phyloP scores from a whole-genome alignment of 176 grass and related monocot genomes.

The Aegilops longissima region DNA sequence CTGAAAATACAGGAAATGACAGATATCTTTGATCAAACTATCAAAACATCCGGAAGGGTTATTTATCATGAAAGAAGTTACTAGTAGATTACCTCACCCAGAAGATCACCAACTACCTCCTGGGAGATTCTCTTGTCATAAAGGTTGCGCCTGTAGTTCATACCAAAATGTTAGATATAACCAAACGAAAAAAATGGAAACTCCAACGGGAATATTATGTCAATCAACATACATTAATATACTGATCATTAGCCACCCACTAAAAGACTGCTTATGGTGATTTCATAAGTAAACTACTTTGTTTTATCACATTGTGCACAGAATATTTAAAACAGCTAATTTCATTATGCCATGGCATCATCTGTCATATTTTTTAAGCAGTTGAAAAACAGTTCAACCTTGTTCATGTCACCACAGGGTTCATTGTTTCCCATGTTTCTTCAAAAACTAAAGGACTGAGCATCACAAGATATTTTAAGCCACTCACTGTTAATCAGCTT shows the following conservation, averaged over 20 bases:
- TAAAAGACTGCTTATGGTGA: no score
- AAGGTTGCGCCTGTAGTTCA: constrained; percentile 52
- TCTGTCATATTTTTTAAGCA: neutral
- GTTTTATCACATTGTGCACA: no score
- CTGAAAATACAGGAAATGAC: constrained; percentile 25
- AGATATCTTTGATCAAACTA: neutral
- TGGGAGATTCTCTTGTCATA: constrained; percentile 85
- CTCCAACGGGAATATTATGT: neutral
- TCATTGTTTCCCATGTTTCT: neutral
- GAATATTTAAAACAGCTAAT: neutral
- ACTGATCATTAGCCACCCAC: neutral
- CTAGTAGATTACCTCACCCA: constrained; percentile 50
- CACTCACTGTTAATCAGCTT: neutral
- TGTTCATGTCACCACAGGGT: neutral
- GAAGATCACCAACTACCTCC: constrained; percentile 62
- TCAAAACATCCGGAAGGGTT: neutral
- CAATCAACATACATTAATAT: neutral
- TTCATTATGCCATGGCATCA: neutral
- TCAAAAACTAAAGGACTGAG: neutral
- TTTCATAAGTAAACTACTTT: neutral
- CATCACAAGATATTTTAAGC: neutral
- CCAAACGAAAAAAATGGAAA: neutral
- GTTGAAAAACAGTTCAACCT: neutral
- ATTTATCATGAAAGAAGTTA: neutral
- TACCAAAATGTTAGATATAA: neutral